phyloP scores from a whole-genome alignment of 116 monocot genomes.

The Dioscorea cayenensis region DNA sequence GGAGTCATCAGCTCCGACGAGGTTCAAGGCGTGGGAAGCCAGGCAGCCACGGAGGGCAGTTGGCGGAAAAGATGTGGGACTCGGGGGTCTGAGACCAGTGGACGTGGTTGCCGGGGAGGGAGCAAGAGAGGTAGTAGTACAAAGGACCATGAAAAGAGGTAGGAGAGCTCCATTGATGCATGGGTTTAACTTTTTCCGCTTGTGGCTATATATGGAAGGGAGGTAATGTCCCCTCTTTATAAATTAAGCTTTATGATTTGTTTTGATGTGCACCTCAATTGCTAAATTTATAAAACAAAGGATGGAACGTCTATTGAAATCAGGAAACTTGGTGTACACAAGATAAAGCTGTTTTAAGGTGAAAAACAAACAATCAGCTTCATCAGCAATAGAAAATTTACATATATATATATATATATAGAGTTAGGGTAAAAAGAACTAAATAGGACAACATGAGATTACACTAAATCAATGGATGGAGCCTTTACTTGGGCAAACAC shows the following conservation, averaged over 20 bases:
- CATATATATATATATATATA: neutral
- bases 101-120: constrained; percentile 23
- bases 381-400: constrained; percentile 1
- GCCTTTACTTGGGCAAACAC: neutral
- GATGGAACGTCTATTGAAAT: no score
- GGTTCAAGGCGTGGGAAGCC: neutral
- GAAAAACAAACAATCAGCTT: neutral
- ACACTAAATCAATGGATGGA: neutral
- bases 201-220: no score
- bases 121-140: neutral
- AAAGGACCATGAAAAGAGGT: neutral
- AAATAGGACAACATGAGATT: neutral
- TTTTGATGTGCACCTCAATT: no score
- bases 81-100: constrained; percentile 37
- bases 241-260: no score
- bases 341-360: neutral
- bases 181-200: neutral
- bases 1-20: neutral
- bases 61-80: constrained; percentile 37
- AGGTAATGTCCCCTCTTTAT: no score
- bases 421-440: neutral
- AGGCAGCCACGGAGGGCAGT: constrained; percentile 1
- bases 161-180: neutral
- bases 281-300: no score
- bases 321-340: neutral